phyloP scores from a whole-genome alignment of 2,329 filamentous ascomycete genomes.

The Biscogniauxia marginata region DNA sequence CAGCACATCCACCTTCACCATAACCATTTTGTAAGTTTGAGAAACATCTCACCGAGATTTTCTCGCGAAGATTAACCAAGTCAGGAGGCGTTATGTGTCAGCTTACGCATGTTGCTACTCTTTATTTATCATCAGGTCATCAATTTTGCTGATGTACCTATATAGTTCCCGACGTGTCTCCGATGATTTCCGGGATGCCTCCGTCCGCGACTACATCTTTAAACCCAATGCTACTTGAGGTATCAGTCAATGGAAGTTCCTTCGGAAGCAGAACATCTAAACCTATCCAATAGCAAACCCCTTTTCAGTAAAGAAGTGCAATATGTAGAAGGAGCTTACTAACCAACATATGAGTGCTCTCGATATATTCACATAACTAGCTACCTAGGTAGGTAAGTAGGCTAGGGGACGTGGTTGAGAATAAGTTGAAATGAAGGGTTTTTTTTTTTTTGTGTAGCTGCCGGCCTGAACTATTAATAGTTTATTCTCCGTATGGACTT shows the following conservation, averaged over 20 bases:
- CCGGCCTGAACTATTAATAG: neutral
- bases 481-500: neutral
- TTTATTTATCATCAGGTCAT: no score
- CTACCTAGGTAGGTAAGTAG: neutral
- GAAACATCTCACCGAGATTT: neutral
- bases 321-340: neutral
- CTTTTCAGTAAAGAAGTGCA: neutral
- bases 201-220: neutral
- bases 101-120: no score
- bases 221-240: neutral
- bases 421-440: neutral
- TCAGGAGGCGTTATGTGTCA: neutral
- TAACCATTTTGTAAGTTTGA: no score
- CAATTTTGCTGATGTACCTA: no score
- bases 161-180: neutral
- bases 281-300: neutral
- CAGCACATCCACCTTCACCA: no score
- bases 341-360: neutral
- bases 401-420: no score
- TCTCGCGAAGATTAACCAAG: neutral
- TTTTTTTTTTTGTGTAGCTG: neutral
- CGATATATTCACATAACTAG: neutral
- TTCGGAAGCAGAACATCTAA: neutral
- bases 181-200: neutral
- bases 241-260: no score